Conservation (phyloP, 352 stramenopile genomes). For the Phytophthora foliorum region DNA sequence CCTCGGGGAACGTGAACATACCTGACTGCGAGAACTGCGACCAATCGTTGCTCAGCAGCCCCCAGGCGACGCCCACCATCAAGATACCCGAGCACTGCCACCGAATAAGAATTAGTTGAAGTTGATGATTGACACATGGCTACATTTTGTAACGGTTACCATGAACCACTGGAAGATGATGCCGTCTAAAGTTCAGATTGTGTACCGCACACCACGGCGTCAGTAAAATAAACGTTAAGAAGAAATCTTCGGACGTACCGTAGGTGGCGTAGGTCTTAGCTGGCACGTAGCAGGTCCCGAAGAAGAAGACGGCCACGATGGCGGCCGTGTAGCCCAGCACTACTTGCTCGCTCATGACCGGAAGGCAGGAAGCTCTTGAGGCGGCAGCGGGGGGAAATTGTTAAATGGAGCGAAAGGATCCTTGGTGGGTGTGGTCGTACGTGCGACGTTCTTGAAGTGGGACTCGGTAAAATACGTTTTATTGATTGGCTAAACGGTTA, state of each 20-base stretch:
- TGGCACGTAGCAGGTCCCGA: conserved; percentile 86
- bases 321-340: conserved; percentile 68
- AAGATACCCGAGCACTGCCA: conserved; percentile 85
- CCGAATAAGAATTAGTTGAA: conserved; percentile 11
- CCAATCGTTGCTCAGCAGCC: conserved; percentile 86
- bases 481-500: too few relatives aligned
- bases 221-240: too few relatives aligned
- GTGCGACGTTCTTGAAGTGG: conserved; percentile 16
- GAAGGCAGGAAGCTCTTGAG: not conserved
- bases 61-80: conserved; percentile 82
- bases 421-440: conserved; percentile 2
- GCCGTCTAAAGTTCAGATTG: conserved; percentile 59
- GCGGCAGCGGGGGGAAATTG: not conserved
- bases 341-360: conserved; percentile 43
- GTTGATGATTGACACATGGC: conserved; percentile 5
- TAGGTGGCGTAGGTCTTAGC: conserved; percentile 88
- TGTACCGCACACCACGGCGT: conserved; percentile 22
- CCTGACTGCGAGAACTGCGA: conserved; percentile 73
- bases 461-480: too few relatives aligned
- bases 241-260: too few relatives aligned
- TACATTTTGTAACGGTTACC: conserved; percentile 45
- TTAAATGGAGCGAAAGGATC: conserved; percentile 13
- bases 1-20: conserved; percentile 84
- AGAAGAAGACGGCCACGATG: conserved; percentile 85
- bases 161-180: conserved; percentile 94